phyloP scores from a whole-genome alignment of 352 stramenopile species.

The Pythium rhizo-oryzae region DNA sequence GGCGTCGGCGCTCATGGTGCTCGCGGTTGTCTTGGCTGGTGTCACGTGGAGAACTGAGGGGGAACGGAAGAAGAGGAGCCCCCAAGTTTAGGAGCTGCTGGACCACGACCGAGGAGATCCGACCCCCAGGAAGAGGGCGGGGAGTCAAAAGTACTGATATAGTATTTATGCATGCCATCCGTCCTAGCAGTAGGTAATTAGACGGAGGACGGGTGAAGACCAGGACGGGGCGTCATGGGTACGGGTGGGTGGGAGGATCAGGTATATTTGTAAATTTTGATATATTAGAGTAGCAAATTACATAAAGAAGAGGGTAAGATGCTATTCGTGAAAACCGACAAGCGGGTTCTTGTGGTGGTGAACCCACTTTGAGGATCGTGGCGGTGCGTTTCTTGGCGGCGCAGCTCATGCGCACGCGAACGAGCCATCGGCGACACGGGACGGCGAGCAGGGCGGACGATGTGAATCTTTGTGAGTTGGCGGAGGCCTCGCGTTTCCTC shows the following conservation, averaged over 20 bases:
- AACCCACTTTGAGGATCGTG: neutral
- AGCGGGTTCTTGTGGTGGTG: constrained; percentile 8
- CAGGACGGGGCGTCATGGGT: neutral
- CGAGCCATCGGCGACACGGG: too few species aligned
- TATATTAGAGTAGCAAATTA: neutral
- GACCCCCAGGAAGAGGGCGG: neutral
- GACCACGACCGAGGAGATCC: neutral
- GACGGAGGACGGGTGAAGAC: neutral
- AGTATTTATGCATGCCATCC: neutral
- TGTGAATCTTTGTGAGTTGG: too few species aligned
- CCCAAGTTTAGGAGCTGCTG: neutral
- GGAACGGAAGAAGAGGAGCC: constrained; percentile 2
- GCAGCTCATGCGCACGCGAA: too few species aligned
- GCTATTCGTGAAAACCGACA: neutral
- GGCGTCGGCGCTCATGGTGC: constrained; percentile 32
- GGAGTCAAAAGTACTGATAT: neutral
- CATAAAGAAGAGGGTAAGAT: neutral
- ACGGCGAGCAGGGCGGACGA: too few species aligned
- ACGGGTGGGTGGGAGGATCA: neutral
- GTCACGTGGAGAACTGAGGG: constrained; percentile 1
- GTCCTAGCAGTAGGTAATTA: neutral
- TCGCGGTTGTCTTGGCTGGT: neutral
- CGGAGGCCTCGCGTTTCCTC: too few species aligned
- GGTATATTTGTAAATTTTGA: neutral
- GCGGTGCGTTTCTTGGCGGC: neutral